Evolutionary conservation across 1,284 basidiomycete species (phyloP), one percentile per base, ranked within the genome.

Genomic region (Chalciporus piperatoides): DNA sequence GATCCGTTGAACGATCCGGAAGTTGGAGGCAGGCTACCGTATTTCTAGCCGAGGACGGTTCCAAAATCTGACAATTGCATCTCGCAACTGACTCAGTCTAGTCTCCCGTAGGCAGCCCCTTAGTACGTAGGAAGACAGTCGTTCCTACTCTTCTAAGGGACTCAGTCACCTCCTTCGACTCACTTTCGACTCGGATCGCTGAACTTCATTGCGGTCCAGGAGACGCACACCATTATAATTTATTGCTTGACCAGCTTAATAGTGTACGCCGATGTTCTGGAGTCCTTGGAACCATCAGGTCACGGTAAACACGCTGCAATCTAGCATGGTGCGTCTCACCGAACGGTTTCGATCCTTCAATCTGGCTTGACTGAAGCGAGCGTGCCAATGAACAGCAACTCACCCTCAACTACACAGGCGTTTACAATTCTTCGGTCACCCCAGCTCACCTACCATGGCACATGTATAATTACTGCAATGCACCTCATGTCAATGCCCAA

Each of bases 381-480:
- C n/a, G n/a, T 14, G 32, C n/a, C n/a, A n/a, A 6, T 15, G 21
- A 7, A 35, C 35, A 63, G 49, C 51, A 49, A 17, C 28, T 51
- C 19, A 28, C 46, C 11, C 37, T 46, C 28, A 46, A 43, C 19
- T 21, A 19, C 33, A 45, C 50, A 14, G 63, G 61, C 10, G 61
- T 76, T 36, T 74, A 75, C 56, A 70, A 72, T 47, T 65, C 71
- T 4, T 77, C 76, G 3, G 30, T 56, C 23, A 76, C 75, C 6
- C 75, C 75, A 6, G 52, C 57, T 1, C 27, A 57, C 52, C 58
- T 71, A 4, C 71, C 75, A 0, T 78, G 75, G 77, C 70, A 77
- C 61, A 77, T 73, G 4, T 79, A 78, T 62, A 77, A 77, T 48
- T 79, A 79, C 52, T 79, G 77, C 60, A 79, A 79, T 46, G 77